Percentiles rank a stretch among this genome's conserved stretches.
Evolutionary conservation across 148 eudicot species (phyloP).

Genomic region (Linanthus parryae): DNA sequence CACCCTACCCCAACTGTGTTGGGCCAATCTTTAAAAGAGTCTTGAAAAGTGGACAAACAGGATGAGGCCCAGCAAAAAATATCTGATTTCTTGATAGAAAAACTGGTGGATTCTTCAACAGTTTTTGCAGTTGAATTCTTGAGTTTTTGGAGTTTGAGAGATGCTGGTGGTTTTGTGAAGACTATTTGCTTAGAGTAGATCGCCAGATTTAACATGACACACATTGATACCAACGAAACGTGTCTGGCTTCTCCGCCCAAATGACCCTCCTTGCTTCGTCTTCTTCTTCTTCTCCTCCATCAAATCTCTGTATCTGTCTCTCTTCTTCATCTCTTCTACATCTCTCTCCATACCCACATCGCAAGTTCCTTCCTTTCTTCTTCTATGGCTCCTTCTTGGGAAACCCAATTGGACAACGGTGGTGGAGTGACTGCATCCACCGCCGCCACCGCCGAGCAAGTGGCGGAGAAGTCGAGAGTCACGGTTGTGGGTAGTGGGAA

Average conservation of each 20-base stretch:
- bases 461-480: conserved; percentile 33
- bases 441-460: conserved; percentile 3
- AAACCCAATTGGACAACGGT: conserved; percentile 1
- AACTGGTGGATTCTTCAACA: no score
- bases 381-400: conserved; percentile 2
- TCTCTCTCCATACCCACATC: not conserved
- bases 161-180: no score
- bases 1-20: no score
- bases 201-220: conserved; percentile 26
- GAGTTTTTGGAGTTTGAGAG: no score
- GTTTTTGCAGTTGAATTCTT: no score
- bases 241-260: conserved; percentile 33
- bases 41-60: no score
- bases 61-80: no score
- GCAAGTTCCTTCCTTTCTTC: not conserved
- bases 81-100: no score
- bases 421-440: not conserved
- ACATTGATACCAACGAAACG: conserved; percentile 23
- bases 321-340: not conserved
- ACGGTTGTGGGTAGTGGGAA: conserved; percentile 92
- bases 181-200: conserved; percentile 21
- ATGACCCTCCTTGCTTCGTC: not conserved
- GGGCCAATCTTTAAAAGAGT: no score
- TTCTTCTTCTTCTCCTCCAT: conserved; percentile 11
- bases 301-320: conserved; percentile 10